Conservation (phyloP, 2,329 filamentous ascomycete species). For the Chalara sp. region DNA sequence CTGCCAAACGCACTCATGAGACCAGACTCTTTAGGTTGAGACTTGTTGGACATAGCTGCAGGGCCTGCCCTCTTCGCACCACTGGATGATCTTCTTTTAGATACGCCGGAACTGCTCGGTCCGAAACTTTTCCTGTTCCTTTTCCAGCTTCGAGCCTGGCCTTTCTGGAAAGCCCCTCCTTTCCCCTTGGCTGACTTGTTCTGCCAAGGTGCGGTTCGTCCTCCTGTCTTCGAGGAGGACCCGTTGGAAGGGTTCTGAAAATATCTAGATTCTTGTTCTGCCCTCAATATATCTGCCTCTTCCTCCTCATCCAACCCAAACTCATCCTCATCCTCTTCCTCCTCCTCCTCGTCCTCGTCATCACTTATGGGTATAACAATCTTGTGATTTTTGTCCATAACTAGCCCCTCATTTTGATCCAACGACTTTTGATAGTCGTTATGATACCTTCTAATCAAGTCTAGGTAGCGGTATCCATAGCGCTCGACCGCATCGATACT, state of each 20-base stretch:
- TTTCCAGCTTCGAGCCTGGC: too few species aligned
- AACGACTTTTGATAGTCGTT: conserved; percentile 44
- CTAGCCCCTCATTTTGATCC: conserved; percentile 18
- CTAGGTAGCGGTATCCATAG: conserved; percentile 55
- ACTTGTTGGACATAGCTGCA: not conserved
- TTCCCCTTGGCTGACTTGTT: not conserved
- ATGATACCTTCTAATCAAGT: conserved; percentile 45
- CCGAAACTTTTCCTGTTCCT: conserved; percentile 6
- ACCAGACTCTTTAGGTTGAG: conserved; percentile 1
- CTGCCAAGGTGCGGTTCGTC: conserved; percentile 1
- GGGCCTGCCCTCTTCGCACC: conserved; percentile 9
- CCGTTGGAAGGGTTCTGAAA: not conserved
- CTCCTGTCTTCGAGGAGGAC: not conserved
- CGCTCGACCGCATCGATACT: conserved; percentile 52
- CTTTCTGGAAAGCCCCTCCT: conserved; percentile 5
- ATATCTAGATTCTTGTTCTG: not conserved
- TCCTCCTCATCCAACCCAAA: not conserved
- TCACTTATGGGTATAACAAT: conserved; percentile 49
- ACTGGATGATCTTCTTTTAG: conserved; percentile 13
- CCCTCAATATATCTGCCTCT: not conserved
- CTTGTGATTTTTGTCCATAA: conserved; percentile 26
- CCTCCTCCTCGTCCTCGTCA: conserved; percentile 20
- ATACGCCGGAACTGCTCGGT: conserved; percentile 11
- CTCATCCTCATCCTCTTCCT: conserved; percentile 2
- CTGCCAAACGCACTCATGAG: not conserved